Evolutionary conservation across 345 rosid genomes (phyloP).

Genomic region (Cardamine resedifolia): DNA sequence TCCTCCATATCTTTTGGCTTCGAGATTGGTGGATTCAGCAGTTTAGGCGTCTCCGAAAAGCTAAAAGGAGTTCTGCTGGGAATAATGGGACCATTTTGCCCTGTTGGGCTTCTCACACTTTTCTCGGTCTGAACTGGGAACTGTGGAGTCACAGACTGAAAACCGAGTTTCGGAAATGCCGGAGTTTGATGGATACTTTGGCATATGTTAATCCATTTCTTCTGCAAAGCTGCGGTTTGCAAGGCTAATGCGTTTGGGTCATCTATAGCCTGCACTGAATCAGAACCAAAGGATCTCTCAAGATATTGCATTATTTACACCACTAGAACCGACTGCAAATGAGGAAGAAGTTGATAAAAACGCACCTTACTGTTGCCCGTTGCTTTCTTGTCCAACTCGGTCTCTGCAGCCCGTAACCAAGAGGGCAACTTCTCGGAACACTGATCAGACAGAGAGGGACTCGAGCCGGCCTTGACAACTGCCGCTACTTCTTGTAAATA

Average conservation of each 20-base stretch:
- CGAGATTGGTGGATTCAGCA: conserved; percentile 16
- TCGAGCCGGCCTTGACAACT: conserved; percentile 42
- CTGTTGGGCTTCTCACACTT: neutral
- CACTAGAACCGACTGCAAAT: neutral
- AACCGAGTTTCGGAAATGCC: conserved; percentile 34
- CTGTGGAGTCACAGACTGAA: conserved; percentile 30
- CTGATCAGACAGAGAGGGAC: conserved; percentile 46
- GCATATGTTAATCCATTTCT: conserved; percentile 61
- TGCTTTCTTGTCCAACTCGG: conserved; percentile 40
- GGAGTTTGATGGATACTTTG: conserved; percentile 52
- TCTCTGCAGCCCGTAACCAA: conserved; percentile 49
- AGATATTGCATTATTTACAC: conserved; percentile 32
- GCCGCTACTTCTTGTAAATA: conserved; percentile 56
- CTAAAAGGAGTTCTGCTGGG: conserved; percentile 15
- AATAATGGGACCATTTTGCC: neutral
- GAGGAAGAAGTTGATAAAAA: conserved; percentile 9
- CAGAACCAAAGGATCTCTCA: conserved; percentile 39
- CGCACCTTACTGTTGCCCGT: conserved; percentile 47
- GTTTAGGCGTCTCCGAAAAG: conserved; percentile 24
- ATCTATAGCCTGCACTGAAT: conserved; percentile 60
- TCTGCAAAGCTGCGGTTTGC: conserved; percentile 44
- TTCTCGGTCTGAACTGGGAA: conserved; percentile 30
- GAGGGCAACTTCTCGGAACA: conserved; percentile 46
- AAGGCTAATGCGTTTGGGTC: conserved; percentile 39
- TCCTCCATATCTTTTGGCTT: conserved; percentile 32